Conservation (phyloP, 2,329 filamentous ascomycete genomes). For the Nigrospora osmanthi region DNA sequence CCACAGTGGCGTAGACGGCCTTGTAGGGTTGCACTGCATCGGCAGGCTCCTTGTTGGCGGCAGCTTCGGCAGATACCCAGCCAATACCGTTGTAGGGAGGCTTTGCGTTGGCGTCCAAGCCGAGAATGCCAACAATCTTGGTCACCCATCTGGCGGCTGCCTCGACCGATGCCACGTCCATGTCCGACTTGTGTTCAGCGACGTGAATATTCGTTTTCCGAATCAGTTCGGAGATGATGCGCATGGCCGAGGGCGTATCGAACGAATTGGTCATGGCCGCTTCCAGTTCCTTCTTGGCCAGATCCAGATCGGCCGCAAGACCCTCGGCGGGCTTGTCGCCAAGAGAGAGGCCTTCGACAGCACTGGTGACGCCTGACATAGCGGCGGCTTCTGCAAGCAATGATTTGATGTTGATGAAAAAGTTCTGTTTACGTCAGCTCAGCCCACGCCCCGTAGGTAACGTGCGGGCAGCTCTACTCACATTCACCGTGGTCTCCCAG, state of each 20-base stretch:
- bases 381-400: constrained; percentile 37
- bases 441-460: not conserved
- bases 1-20: constrained; percentile 34
- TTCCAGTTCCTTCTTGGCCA: constrained; percentile 46
- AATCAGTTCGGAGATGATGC: constrained; percentile 68
- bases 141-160: constrained; percentile 72
- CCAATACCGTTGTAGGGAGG: constrained; percentile 49
- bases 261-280: constrained; percentile 74
- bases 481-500: constrained; percentile 75
- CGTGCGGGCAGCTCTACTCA: constrained; percentile 21
- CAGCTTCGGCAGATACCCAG: constrained; percentile 36
- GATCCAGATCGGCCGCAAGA: constrained; percentile 34
- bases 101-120: constrained; percentile 59
- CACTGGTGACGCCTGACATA: constrained; percentile 13
- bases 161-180: constrained; percentile 40
- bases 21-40: constrained; percentile 39
- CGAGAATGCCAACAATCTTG: constrained; percentile 75
- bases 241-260: constrained; percentile 75
- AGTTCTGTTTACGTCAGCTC: constrained; percentile 33
- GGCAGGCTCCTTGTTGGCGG: constrained; percentile 33
- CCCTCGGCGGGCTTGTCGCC: constrained; percentile 18
- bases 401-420: constrained; percentile 50
- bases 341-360: constrained; percentile 30
- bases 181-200: constrained; percentile 33
- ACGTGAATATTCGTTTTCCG: constrained; percentile 64